Conservation (phyloP, 148 eudicot genomes). For the Suaeda aralocaspica region DNA sequence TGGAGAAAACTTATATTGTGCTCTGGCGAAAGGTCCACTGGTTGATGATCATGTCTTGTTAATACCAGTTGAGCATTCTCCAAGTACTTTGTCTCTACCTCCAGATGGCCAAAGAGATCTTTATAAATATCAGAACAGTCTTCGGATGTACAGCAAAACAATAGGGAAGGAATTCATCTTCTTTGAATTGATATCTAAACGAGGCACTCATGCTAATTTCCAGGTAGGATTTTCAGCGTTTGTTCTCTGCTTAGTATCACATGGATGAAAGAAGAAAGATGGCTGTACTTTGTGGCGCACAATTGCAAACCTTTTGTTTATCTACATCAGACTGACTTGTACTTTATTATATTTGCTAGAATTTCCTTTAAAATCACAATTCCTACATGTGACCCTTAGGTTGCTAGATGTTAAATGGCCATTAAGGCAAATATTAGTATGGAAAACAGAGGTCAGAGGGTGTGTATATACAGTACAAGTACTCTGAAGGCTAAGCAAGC, state of each 20-base stretch:
- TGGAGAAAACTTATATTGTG: conserved; percentile 78
- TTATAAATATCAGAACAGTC: conserved; percentile 53
- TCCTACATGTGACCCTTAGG: not conserved
- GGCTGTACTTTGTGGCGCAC: not conserved
- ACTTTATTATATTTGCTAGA: not conserved
- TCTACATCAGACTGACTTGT: not conserved
- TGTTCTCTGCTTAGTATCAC: not conserved
- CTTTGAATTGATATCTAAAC: conserved; percentile 80
- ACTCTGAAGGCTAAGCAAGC: too few relatives aligned
- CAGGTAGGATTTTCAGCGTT: conserved; percentile 49
- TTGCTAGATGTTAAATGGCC: too few relatives aligned
- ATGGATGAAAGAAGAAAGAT: conserved; percentile 4
- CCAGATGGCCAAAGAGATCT: conserved; percentile 71
- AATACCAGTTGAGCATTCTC: conserved; percentile 73
- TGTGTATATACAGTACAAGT: too few relatives aligned
- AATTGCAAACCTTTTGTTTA: not conserved
- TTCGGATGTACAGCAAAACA: conserved; percentile 50
- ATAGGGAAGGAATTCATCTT: conserved; percentile 69
- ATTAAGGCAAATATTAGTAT: too few relatives aligned
- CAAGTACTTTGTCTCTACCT: conserved; percentile 57
- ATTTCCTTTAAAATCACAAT: not conserved
- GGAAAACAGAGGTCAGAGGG: too few relatives aligned
- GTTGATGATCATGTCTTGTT: conserved; percentile 80
- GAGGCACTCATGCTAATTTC: conserved; percentile 85
- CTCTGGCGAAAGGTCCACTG: conserved; percentile 86